Evolutionary conservation across 2,329 filamentous ascomycete genomes (phyloP), one percentile per base, ranked within the genome.

Genomic region (Trichoderma sp.): DNA sequence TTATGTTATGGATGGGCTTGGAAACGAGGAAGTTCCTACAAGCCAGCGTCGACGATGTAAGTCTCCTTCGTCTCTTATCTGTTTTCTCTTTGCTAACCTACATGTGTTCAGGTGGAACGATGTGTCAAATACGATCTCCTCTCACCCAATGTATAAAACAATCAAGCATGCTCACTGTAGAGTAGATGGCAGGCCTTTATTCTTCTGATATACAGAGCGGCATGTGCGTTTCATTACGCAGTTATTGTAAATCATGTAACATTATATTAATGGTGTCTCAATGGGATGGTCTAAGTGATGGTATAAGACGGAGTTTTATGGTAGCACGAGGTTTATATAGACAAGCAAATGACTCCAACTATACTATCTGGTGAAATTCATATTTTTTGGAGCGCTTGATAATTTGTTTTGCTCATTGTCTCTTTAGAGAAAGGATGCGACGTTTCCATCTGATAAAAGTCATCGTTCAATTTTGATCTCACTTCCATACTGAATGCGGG

Each of bases 101-200:
- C 1, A 3, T 32, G 8, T 60, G 1, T 34, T 43, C 68, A 92
- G 90, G 92, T 95, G 39, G 94, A 97, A 80, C 86, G 88, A 76
- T 97, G 93, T 78, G 94, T 97, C 75, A 96, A 94, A 78, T 97
- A 95, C 74, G 94, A 97, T 80, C 86, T 93, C 72, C 82, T 97
- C 70, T 93, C 93, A 59, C 94, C 94, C 3, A 97, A 97, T 82
- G 89, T 97, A 72, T 97, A 82, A 81, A 75, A 13, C 54, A 43
- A 24, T 54, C 55, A 21, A 32, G 24, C 18, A 32, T 51, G 32
- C 3, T 54, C 6, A 16, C 37, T 51, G 24, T 55, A 66, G 49
- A 66, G 37, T 34, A 58, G 54, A 59, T 14, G 16, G 21, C 18
- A 51, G 28, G 32, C 46, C 7, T n/a, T n/a, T 8, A 18, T 7